phyloP scores from a whole-genome alignment of 2,329 filamentous ascomycete species.

The Aspergillus brasiliensis region DNA sequence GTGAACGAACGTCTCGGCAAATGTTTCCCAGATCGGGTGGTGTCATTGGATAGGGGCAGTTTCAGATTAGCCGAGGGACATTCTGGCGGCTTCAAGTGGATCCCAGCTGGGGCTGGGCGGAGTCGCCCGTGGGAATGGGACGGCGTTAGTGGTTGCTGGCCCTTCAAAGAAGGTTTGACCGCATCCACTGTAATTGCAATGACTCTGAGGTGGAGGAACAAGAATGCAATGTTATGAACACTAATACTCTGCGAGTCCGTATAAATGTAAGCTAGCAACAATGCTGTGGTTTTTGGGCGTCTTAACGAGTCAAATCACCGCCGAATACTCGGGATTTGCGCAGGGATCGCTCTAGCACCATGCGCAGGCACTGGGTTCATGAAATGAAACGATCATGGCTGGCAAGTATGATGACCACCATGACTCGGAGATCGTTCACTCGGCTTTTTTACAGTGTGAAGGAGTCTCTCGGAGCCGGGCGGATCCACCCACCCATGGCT shows the following conservation, averaged over 20 bases:
- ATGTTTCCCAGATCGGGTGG: slow-evolving; percentile 15
- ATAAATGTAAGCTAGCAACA: not conserved
- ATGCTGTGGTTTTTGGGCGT: not conserved
- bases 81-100: slow-evolving; percentile 6
- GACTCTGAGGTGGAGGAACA: not conserved
- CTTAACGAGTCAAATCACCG: not conserved
- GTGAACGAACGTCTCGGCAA: slow-evolving; percentile 24
- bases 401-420: not conserved
- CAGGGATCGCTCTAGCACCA: not conserved
- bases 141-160: slow-evolving; percentile 6
- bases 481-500: not conserved
- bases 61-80: slow-evolving; percentile 28
- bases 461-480: not conserved
- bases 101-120: slow-evolving; percentile 1
- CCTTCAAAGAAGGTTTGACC: slow-evolving; percentile 9
- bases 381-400: not conserved
- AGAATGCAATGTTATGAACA: not conserved
- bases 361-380: not conserved
- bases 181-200: slow-evolving; percentile 4
- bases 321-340: not conserved
- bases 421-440: not conserved
- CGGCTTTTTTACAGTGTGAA: not conserved
- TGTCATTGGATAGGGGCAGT: slow-evolving; percentile 12
- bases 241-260: not conserved
- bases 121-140: slow-evolving; percentile 5